Evolutionary conservation across 2,329 filamentous ascomycete species (phyloP), one percentile per base, ranked within the genome.

Genomic region (Lachnellula willkommii): DNA sequence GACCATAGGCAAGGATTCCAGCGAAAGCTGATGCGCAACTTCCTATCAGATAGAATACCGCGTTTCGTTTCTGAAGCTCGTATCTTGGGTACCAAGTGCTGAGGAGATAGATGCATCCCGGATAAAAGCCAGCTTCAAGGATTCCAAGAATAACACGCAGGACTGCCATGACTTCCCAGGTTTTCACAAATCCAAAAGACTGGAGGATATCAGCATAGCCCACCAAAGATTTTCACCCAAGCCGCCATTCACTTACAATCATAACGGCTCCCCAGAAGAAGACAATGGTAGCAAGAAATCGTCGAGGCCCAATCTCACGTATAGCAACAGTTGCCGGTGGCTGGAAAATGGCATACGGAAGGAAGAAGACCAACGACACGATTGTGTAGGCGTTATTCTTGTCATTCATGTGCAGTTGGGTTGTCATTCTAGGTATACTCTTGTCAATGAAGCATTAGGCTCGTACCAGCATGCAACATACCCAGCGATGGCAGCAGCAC

Each of bases 291-390:
- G 78, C 70, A 1, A 87, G 72, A 55, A 84, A 82, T 37, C 76
- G 68, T 5, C 83, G 77, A 3, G 83, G 81, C 1, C 88, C 87
- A 50, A 90, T 65, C 65, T 82, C 83, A 37, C 87, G 83, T 50
- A 87, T 78, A 36, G 89, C 70, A 43, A 90, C 73, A 0, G 87
- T 90, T 2, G 86, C 86, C 0, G 85, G 85, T 0, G 86, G 83
- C 66, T 91, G 87, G 59, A 89, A 86, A 50, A 88, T 52, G 58
- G 87, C 79, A 69, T 90, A 91, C 1, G 85, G 80, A 62, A 88
- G 77, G 75, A 90, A 90, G 74, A 90, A 90, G 65, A 89, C 77
- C 37, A 90, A 75, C 3, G 86, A 86, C 55, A 87, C 78, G 64
- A 90, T 79, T n/a, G 82, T 78, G 65, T 74, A 67, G 20, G 37